Percentiles rank a stretch among this genome's conserved stretches.
These are phyloP conservation scores for Pleurotus platypus DNA, from an alignment of 768 basidiomycete species.

Conservation along the genomic window DNA sequence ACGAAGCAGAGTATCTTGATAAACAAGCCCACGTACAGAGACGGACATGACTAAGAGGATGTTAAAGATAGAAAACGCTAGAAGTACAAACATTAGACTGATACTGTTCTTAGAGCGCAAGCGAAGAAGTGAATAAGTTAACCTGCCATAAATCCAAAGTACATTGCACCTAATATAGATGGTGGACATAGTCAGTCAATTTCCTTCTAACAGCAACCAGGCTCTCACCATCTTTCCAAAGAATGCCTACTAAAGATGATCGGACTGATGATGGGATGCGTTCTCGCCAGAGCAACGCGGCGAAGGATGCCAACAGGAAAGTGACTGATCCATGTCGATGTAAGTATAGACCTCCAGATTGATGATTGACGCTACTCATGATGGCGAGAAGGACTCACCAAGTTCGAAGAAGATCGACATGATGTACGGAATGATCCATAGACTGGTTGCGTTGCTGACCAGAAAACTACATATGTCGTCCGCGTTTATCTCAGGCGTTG, in stretches of 20 bases:
- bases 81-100: too few relatives aligned
- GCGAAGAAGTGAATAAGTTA: neutral
- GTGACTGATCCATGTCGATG: neutral
- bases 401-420: neutral
- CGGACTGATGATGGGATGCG: neutral
- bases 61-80: neutral
- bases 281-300: neutral
- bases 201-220: too few relatives aligned
- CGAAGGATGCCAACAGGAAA: neutral
- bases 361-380: too few relatives aligned
- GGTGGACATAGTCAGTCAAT: neutral
- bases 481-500: too few relatives aligned
- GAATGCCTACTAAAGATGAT: neutral
- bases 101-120: too few relatives aligned
- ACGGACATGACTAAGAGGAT: neutral
- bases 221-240: neutral
- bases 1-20: neutral
- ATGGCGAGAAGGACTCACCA: neutral
- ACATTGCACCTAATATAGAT: neutral
- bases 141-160: slow-evolving; percentile 2
- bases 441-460: neutral
- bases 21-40: neutral
- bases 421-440: slow-evolving; percentile 3
- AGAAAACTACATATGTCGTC: neutral
- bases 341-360: neutral